phyloP scores from a whole-genome alignment of 1,139 yeast species.

The Kurtzmaniella quercitrusa region DNA sequence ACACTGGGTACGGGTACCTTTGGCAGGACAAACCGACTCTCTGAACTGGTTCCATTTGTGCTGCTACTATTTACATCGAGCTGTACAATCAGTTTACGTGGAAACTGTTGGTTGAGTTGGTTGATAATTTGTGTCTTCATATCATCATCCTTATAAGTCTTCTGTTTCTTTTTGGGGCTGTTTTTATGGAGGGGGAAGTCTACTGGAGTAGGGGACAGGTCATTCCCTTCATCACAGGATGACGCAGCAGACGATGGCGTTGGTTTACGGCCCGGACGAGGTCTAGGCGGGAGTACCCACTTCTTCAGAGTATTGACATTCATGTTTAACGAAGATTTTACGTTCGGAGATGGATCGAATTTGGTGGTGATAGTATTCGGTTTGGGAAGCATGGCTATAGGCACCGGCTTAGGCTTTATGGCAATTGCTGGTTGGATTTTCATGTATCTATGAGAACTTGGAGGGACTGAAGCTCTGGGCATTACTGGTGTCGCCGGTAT shows the following conservation, averaged over 20 bases:
- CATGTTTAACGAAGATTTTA: conserved; percentile 19
- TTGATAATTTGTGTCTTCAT: conserved; percentile 5
- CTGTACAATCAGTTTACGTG: conserved; percentile 2
- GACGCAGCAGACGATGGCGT: conserved; percentile 9
- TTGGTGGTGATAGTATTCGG: conserved; percentile 11
- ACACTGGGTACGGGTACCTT: not conserved
- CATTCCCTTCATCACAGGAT: conserved; percentile 1
- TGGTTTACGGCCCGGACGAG: conserved; percentile 58
- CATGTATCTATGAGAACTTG: conserved; percentile 21
- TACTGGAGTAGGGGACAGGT: not conserved
- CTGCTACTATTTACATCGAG: conserved; percentile 1
- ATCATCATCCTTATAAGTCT: conserved; percentile 5
- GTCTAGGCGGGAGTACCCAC: conserved; percentile 66
- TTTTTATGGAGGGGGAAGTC: conserved; percentile 3
- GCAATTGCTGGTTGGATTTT: conserved; percentile 42
- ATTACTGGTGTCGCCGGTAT: not conserved
- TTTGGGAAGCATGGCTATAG: conserved; percentile 8
- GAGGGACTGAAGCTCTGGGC: not conserved
- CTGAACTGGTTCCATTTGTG: not conserved
- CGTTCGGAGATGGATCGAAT: conserved; percentile 16
- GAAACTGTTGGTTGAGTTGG: conserved; percentile 7
- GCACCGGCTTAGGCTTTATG: conserved; percentile 30
- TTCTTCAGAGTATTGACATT: conserved; percentile 49
- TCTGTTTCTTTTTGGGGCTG: conserved; percentile 12
- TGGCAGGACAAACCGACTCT: not conserved